These are phyloP conservation scores for Akebia trifoliata DNA, from an alignment of 164 flowering plant genomes.

Conservation along the genomic window DNA sequence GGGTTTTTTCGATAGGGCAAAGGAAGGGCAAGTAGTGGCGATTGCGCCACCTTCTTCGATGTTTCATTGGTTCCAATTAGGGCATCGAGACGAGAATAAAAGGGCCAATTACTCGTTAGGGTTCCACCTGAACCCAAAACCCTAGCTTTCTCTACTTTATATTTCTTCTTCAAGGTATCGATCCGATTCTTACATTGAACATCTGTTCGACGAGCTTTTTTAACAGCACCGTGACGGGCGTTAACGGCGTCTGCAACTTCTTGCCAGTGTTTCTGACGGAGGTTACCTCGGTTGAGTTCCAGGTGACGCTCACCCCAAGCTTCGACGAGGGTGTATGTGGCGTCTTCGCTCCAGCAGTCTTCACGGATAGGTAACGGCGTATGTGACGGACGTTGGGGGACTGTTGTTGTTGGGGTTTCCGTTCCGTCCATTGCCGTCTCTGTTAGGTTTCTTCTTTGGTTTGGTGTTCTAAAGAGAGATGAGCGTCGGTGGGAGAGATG, in stretches of 20 bases:
- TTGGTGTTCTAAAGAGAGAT: conserved; percentile 1
- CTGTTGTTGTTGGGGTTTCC: conserved; percentile 17
- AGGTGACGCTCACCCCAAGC: conserved; percentile 83
- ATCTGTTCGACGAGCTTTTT: conserved; percentile 68
- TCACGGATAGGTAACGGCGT: conserved; percentile 50
- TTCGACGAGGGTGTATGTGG: conserved; percentile 64
- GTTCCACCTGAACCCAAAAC: conserved; percentile 38
- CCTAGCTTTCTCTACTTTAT: conserved; percentile 72
- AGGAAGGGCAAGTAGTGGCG: conserved; percentile 39
- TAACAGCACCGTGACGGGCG: conserved; percentile 49
- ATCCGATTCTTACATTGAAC: conserved; percentile 95
- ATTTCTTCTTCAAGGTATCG: conserved; percentile 94
- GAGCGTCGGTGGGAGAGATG: conserved; percentile 7
- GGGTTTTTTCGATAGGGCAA: conserved; percentile 24
- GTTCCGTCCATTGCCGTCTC: conserved; percentile 15
- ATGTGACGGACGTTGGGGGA: conserved; percentile 14
- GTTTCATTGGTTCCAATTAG: conserved; percentile 20
- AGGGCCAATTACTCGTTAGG: conserved; percentile 24
- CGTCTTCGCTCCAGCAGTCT: conserved; percentile 92
- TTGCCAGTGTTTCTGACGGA: conserved; percentile 91
- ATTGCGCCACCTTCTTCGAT: conserved; percentile 14
- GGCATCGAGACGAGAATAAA: conserved; percentile 21
- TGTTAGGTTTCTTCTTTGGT: conserved; percentile 4
- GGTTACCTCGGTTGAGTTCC: conserved; percentile 76
- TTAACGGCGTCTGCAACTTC: conserved; percentile 86